Evolutionary conservation across 139 green algal genomes (phyloP).

Genomic region (Haematococcus lacustris): DNA sequence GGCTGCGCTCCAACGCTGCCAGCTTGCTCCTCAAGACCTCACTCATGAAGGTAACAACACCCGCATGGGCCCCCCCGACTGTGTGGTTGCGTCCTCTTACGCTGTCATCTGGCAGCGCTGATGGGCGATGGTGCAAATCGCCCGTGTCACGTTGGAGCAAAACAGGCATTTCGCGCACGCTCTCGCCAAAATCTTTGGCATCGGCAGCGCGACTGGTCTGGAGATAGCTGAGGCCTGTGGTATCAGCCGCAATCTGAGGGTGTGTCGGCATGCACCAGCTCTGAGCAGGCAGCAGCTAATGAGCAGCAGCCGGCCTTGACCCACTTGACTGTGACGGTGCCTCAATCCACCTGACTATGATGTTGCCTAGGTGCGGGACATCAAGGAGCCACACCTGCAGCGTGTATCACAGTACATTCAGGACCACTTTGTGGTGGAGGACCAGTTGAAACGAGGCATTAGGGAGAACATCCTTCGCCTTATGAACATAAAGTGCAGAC

Average conservation of each 20-base stretch:
- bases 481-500: constrained; percentile 10
- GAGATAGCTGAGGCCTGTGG: constrained; percentile 27
- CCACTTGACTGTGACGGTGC: no score
- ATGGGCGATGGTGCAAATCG: constrained; percentile 14
- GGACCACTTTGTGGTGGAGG: constrained; percentile 23
- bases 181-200: constrained; percentile 17
- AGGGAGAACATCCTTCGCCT: constrained; percentile 21
- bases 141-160: constrained; percentile 1
- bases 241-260: constrained; percentile 36
- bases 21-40: no score
- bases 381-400: constrained; percentile 33
- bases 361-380: constrained; percentile 26
- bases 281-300: neutral
- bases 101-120: no score
- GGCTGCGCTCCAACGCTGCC: no score
- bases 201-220: constrained; percentile 10
- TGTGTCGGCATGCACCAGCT: neutral
- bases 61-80: no score
- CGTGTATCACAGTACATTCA: constrained; percentile 28
- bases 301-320: no score
- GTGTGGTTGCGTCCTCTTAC: no score
- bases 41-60: no score
- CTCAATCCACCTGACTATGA: neutral
- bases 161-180: constrained; percentile 17
- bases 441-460: constrained; percentile 23